Conservation (phyloP, 495 filamentous ascomycete species). For the Cercophora sp. region DNA sequence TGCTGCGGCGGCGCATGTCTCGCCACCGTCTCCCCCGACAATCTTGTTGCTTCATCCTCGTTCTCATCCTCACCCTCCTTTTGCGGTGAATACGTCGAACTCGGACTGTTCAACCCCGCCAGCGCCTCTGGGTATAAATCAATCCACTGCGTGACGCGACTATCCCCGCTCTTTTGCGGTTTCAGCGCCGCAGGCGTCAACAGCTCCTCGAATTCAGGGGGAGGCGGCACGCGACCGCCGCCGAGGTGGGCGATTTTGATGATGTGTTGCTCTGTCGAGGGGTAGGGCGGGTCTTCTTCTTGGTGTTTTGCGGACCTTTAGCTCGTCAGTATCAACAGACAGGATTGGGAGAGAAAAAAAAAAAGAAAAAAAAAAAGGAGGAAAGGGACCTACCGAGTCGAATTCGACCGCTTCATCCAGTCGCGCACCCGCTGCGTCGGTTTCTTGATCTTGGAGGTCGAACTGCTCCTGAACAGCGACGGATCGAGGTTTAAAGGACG, state of each 20-base stretch:
- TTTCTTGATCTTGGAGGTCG: constrained; percentile 15
- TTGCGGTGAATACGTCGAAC: background rate
- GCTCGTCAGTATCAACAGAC: too few relatives aligned
- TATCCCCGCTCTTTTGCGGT: constrained; percentile 7
- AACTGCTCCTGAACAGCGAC: constrained; percentile 4
- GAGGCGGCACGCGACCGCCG: constrained; percentile 23
- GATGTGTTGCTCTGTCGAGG: constrained; percentile 8
- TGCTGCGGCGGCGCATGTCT: too few relatives aligned
- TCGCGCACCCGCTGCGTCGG: constrained; percentile 23
- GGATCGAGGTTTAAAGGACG: background rate
- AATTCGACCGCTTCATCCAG: constrained; percentile 28
- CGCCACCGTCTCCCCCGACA: too few relatives aligned
- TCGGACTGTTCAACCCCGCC: background rate
- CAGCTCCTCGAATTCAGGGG: background rate
- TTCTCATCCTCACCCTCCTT: too few relatives aligned
- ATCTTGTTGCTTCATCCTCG: too few relatives aligned
- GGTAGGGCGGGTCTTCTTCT: background rate
- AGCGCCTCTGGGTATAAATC: constrained; percentile 22
- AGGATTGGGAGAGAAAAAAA: too few relatives aligned
- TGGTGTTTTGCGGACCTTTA: background rate
- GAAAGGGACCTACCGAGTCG: constrained; percentile 15
- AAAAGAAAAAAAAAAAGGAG: background rate
- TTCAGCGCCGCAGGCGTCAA: constrained; percentile 2
- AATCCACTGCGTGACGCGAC: constrained; percentile 34
- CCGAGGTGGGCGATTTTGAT: constrained; percentile 32